A percentile compares a stretch with the other conserved stretches of the same genome.
These are phyloP conservation scores for Aureobasidium namibiae DNA, from an alignment of 2,329 filamentous ascomycete species.

Conservation along the genomic window DNA sequence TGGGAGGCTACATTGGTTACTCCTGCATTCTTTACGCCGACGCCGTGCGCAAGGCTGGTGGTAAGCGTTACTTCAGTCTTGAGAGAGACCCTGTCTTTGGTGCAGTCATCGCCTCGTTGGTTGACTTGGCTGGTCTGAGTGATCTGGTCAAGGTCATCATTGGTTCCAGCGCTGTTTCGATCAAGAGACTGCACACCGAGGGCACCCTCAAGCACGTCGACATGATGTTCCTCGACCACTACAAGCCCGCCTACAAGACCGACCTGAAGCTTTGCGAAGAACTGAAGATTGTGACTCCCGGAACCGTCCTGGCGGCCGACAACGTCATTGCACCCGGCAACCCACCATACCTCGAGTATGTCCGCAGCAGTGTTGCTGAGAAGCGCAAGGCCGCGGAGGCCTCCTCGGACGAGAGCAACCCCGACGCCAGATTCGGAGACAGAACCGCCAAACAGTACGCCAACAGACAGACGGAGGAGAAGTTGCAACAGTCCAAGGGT, in stretches of 20 bases:
- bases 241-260: constrained; percentile 65
- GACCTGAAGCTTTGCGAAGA: constrained; percentile 73
- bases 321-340: constrained; percentile 67
- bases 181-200: constrained; percentile 50
- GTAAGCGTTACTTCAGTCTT: constrained; percentile 59
- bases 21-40: constrained; percentile 68
- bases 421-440: constrained; percentile 35
- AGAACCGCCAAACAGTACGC: constrained; percentile 41
- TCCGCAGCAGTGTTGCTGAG: constrained; percentile 54
- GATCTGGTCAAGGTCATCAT: constrained; percentile 63
- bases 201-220: constrained; percentile 54
- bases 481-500: constrained; percentile 38
- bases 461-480: constrained; percentile 39
- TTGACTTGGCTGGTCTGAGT: constrained; percentile 64
- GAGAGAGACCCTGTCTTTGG: constrained; percentile 69
- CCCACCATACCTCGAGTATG: constrained; percentile 62
- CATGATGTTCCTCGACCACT: constrained; percentile 72
- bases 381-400: constrained; percentile 43
- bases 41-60: constrained; percentile 55
- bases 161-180: constrained; percentile 58
- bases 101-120: constrained; percentile 58
- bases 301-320: constrained; percentile 58
- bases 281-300: constrained; percentile 54
- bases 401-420: constrained; percentile 21
- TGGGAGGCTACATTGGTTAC: constrained; percentile 77